phyloP scores from a whole-genome alignment of 208 protist species.

The Lotmaria passim region DNA sequence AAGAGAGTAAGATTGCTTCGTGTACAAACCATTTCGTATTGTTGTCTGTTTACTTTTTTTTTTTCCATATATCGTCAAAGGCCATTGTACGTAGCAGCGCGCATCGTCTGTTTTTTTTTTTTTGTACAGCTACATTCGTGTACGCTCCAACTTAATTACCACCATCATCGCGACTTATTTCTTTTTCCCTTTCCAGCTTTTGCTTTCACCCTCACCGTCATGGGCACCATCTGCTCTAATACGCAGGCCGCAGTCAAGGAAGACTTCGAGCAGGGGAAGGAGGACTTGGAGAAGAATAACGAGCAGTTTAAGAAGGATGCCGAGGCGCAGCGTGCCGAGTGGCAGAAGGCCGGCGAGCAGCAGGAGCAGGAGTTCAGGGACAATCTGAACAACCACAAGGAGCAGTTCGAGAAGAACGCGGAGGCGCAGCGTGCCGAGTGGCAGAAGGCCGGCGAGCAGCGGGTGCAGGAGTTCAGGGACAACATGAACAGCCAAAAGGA shows the following conservation, averaged over 20 bases:
- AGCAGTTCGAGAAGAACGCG: slow-evolving; percentile 2
- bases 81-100: background rate
- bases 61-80: background rate
- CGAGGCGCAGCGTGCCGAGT: slow-evolving; percentile 11
- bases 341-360: slow-evolving; percentile 9
- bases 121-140: background rate
- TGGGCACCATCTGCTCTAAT: slow-evolving; percentile 23
- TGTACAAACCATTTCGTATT: background rate
- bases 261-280: slow-evolving; percentile 5
- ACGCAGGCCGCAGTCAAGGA: slow-evolving; percentile 16
- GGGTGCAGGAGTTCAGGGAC: slow-evolving; percentile 1
- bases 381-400: slow-evolving; percentile 4
- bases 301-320: slow-evolving; percentile 7
- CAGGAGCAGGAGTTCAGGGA: slow-evolving; percentile 3
- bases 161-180: too few relatives aligned
- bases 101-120: background rate
- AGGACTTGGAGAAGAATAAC: slow-evolving; percentile 8
- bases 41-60: background rate
- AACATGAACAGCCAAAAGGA: slow-evolving; percentile 7
- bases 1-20: too few relatives aligned
- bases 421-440: slow-evolving; percentile 13
- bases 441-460: slow-evolving; percentile 8
- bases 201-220: too few relatives aligned
- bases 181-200: background rate
- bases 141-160: too few relatives aligned